A percentile compares a stretch with the other conserved stretches of the same genome.
These are phyloP conservation scores for Amylocystis lapponica DNA, from an alignment of 768 basidiomycete genomes.

Conservation along the genomic window DNA sequence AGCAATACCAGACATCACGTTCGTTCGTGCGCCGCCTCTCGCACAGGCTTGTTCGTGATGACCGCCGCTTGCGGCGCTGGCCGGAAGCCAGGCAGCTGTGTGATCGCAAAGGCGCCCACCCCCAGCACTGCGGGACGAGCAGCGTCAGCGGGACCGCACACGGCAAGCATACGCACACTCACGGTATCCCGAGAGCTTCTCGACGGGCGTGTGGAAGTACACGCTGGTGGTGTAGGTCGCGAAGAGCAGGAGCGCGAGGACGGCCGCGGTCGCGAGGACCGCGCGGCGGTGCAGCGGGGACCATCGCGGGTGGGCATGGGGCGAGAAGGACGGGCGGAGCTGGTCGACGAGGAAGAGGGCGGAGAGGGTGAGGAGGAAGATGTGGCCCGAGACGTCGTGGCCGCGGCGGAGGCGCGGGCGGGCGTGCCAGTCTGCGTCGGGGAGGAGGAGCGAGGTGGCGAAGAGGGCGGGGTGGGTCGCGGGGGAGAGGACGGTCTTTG, in stretches of 20 bases:
- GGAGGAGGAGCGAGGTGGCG: conserved; percentile 32
- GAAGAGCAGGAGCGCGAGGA: conserved; percentile 65
- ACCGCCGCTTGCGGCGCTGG: background rate
- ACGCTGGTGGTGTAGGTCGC: conserved; percentile 76
- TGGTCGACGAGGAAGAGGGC: conserved; percentile 76
- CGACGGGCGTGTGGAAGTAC: conserved; percentile 86
- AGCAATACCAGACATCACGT: too few species aligned
- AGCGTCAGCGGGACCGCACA: background rate
- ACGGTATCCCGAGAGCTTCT: conserved; percentile 87
- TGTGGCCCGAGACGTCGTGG: conserved; percentile 91
- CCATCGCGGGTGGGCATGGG: conserved; percentile 30
- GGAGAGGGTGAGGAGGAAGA: conserved; percentile 82
- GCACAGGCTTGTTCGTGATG: background rate
- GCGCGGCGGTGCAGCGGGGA: conserved; percentile 42
- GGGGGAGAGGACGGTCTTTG: conserved; percentile 45
- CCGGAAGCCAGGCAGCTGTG: conserved; percentile 17
- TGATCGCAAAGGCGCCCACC: conserved; percentile 29
- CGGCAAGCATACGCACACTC: conserved; percentile 27
- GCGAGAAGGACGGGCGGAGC: conserved; percentile 46
- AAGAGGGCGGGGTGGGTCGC: conserved; percentile 63
- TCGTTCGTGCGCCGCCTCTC: too few species aligned
- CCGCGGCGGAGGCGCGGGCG: conserved; percentile 68
- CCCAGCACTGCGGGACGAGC: conserved; percentile 31
- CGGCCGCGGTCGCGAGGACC: conserved; percentile 35
- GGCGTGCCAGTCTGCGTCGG: conserved; percentile 38